Percentiles rank a stretch among this genome's conserved stretches.
Evolutionary conservation across 192 early-diverging fungal genomes (phyloP).

Genomic region (Coemansia reversa): DNA sequence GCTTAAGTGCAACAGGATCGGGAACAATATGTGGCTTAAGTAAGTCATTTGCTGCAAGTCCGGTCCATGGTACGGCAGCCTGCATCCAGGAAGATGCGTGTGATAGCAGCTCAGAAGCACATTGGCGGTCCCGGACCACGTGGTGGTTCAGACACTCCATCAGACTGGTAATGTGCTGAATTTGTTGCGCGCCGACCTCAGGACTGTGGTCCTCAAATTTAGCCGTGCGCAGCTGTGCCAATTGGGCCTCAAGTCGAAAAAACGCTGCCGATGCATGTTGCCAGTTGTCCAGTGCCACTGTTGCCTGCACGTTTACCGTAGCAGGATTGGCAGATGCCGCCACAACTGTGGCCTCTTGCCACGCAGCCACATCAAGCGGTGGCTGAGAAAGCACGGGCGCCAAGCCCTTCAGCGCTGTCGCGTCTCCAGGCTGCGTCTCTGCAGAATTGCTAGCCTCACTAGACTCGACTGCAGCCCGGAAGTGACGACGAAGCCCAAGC

Average conservation of each 20-base stretch:
- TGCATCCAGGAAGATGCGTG: constrained; percentile 35
- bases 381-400: constrained; percentile 17
- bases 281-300: constrained; percentile 15
- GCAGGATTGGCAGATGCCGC: not conserved
- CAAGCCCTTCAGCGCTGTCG: constrained; percentile 10
- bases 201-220: constrained; percentile 34
- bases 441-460: too few relatives aligned
- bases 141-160: constrained; percentile 28
- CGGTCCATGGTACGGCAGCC: constrained; percentile 18
- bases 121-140: constrained; percentile 23
- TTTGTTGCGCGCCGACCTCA: constrained; percentile 38
- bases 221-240: constrained; percentile 37
- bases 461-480: constrained; percentile 1
- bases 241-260: constrained; percentile 32
- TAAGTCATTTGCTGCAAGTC: not conserved
- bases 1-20: constrained; percentile 12
- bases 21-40: not conserved
- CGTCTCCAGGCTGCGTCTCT: not conserved
- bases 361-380: constrained; percentile 25
- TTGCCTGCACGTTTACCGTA: constrained; percentile 8
- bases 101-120: constrained; percentile 26
- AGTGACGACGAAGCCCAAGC: constrained; percentile 40
- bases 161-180: constrained; percentile 26
- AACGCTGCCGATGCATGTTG: constrained; percentile 33
- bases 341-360: constrained; percentile 10